Percentiles rank a stretch among this genome's conserved stretches.
Evolutionary conservation across 2,329 filamentous ascomycete genomes (phyloP).

Genomic region (Venturiaceae sp.): DNA sequence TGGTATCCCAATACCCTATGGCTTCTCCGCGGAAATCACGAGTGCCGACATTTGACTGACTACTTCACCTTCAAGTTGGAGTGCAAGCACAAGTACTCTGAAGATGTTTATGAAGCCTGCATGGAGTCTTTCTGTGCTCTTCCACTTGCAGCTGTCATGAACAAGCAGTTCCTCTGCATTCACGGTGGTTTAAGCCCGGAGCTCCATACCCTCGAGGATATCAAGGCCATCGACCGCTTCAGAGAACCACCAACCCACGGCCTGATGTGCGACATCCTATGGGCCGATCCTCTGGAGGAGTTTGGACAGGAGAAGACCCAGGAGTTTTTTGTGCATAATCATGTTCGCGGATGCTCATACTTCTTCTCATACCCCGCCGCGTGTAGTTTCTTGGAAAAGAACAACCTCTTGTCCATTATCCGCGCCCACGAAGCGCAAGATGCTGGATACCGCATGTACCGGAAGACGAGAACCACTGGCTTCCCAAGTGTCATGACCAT

Average conservation of each 20-base stretch:
- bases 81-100: slow-evolving; percentile 99
- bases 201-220: slow-evolving; percentile 87
- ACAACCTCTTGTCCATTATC: slow-evolving; percentile 94
- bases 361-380: slow-evolving; percentile 98
- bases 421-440: slow-evolving; percentile 97
- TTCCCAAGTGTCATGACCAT: slow-evolving; percentile 99
- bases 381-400: slow-evolving; percentile 96
- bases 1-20: slow-evolving; percentile 97
- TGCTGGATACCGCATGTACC: slow-evolving; percentile 97
- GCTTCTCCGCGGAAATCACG: slow-evolving; percentile 95
- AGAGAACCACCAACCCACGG: slow-evolving; percentile 94
- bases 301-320: slow-evolving; percentile 98
- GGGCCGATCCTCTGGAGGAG: slow-evolving; percentile 95
- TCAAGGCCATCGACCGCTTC: slow-evolving; percentile 93
- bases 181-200: slow-evolving; percentile 95
- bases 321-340: slow-evolving; percentile 96
- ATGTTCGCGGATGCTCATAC: slow-evolving; percentile 96
- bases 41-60: slow-evolving; percentile 96
- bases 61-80: slow-evolving; percentile 99
- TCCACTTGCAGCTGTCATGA: slow-evolving; percentile 94
- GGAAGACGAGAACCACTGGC: slow-evolving; percentile 93
- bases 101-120: slow-evolving; percentile 91
- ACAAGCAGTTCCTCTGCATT: slow-evolving; percentile 99
- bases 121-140: slow-evolving; percentile 96
- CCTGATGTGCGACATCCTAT: slow-evolving; percentile 98